Evolutionary conservation across 2,329 filamentous ascomycete species (phyloP), one percentile per base, ranked within the genome.

Genomic region (Colletotrichum liriopes): DNA sequence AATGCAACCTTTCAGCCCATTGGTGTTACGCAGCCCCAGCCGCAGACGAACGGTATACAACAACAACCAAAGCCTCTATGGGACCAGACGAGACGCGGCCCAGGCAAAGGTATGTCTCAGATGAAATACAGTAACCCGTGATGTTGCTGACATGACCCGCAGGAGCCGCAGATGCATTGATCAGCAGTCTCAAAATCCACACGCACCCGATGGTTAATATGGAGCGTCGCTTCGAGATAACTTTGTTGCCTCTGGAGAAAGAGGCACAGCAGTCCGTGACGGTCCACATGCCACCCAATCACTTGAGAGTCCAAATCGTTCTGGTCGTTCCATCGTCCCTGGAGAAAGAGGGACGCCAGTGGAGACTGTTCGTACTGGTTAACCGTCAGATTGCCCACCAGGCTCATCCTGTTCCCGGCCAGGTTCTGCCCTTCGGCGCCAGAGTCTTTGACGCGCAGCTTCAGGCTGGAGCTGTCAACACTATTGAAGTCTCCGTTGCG

Each of bases 401-500:
- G 54, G 79, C 74, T 47, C 81, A 82, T 45, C 87, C 89, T 73
- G 85, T 88, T 32, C 86, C 88, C 3, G 87, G 89, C 29, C 90
- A 90, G 63, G 82, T 84, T 29, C 82, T 88, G 55, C 85, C 87
- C 76, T 86, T 82, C 58, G 85, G 86, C 71, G 90, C 90, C 74
- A 91, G 92, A n/a, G 84, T 93, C 0, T 98, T 94, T 76, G 95
- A 98, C 76, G 88, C 91, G 9, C 89, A 89, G 63, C 84, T 98
- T 37, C 87, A 89, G 35, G 88, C 89, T 1, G 94, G 94, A 8
- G 55, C 52, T 12, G 87, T 94, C 62, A 97, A 96, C 76, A 88
- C 92, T 56, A 88, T 98, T 62, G 93, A 95, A 76, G 87, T 97
- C 9, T 93, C 96, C 77, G 86, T 96, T 70, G 90, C 95, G 74